phyloP scores from a whole-genome alignment of 768 basidiomycete genomes.

The Boletus rubropictus region DNA sequence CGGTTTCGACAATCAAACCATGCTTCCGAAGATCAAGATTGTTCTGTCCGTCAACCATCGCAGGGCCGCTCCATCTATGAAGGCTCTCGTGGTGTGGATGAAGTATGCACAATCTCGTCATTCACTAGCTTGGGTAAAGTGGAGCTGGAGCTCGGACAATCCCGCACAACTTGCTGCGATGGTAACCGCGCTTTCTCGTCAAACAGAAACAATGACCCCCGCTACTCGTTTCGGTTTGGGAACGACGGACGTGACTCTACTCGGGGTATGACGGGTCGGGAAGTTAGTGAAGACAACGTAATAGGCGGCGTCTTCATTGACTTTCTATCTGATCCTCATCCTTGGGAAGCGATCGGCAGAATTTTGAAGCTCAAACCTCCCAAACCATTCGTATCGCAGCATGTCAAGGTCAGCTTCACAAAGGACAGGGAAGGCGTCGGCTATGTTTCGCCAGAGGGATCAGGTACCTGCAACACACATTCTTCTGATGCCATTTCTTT shows the following conservation, averaged over 20 bases:
- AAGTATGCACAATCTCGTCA: neutral
- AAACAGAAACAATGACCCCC: neutral
- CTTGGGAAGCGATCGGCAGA: slow-evolving; percentile 28
- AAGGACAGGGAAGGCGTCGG: slow-evolving; percentile 26
- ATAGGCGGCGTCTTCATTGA: slow-evolving; percentile 13
- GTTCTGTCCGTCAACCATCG: neutral
- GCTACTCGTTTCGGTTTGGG: neutral
- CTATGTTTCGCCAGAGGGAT: slow-evolving; percentile 3
- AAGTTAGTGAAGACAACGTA: neutral
- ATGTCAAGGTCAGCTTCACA: slow-evolving; percentile 15
- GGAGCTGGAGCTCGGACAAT: neutral
- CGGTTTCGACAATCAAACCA: neutral
- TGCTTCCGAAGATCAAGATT: neutral
- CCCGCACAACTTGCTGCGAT: neutral
- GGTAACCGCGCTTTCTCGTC: neutral
- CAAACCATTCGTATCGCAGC: neutral
- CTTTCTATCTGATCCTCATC: slow-evolving; percentile 28
- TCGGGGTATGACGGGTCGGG: neutral
- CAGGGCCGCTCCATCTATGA: neutral
- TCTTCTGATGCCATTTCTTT: neutral
- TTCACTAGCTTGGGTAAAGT: neutral
- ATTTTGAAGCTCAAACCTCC: slow-evolving; percentile 19
- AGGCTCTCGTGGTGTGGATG: neutral
- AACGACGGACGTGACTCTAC: neutral
- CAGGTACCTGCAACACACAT: neutral